Evolutionary conservation across 352 stramenopile genomes (phyloP).

Genomic region (Pythium phragmiticola): DNA sequence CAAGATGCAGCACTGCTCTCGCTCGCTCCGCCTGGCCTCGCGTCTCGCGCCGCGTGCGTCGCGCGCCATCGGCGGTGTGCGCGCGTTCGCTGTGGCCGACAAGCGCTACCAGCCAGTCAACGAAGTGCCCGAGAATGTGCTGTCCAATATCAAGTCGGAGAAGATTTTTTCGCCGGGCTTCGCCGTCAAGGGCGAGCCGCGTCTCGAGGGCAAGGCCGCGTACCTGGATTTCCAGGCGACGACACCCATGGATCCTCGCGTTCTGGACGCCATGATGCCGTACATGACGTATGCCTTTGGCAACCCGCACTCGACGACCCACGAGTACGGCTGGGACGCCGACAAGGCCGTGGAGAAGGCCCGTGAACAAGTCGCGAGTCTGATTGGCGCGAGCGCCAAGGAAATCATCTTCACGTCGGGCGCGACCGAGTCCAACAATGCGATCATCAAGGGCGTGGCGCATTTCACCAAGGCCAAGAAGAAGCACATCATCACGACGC

Average conservation of each 20-base stretch:
- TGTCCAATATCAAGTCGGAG: conserved; percentile 72
- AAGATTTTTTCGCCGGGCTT: conserved; percentile 87
- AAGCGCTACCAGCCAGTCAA: conserved; percentile 87
- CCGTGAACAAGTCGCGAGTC: conserved; percentile 81
- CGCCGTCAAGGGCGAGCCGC: conserved; percentile 64
- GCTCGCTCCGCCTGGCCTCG: conserved; percentile 14
- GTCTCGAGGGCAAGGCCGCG: conserved; percentile 77
- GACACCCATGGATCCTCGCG: conserved; percentile 97
- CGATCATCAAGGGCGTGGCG: conserved; percentile 97
- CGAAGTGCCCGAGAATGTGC: conserved; percentile 81
- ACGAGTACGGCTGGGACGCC: conserved; percentile 98
- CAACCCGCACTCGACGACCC: conserved; percentile 99
- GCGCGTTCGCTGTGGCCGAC: conserved; percentile 45
- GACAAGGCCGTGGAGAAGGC: conserved; percentile 94
- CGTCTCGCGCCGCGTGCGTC: conserved; percentile 12
- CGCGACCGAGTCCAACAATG: conserved; percentile 99
- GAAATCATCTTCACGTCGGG: conserved; percentile 99
- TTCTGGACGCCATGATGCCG: conserved; percentile 98
- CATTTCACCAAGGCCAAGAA: conserved; percentile 96
- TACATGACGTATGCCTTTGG: conserved; percentile 96
- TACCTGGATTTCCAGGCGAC: conserved; percentile 98
- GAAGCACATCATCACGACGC: conserved; percentile 99
- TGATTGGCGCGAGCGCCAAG: conserved; percentile 96
- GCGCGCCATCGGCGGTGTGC: conserved; percentile 10
- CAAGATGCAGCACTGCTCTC: conserved; percentile 10